phyloP scores from a whole-genome alignment of 345 rosid species.

The Ailanthus altissimus region DNA sequence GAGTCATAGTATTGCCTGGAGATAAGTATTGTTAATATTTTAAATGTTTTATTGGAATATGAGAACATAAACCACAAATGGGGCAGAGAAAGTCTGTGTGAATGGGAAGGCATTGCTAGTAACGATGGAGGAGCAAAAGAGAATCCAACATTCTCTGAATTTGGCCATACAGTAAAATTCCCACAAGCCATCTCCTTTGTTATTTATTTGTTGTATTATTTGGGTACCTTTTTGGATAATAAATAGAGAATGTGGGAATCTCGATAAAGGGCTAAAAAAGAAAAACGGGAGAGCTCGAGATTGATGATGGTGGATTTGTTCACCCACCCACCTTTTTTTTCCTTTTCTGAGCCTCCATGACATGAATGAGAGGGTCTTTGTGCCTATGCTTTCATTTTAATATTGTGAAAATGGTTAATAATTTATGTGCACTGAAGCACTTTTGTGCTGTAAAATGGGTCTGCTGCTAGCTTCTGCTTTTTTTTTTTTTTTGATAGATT shows the following conservation, averaged over 20 bases:
- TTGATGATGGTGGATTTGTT: constrained; percentile 41
- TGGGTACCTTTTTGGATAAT: constrained; percentile 1
- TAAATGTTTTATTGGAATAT: neutral
- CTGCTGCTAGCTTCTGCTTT: constrained; percentile 10
- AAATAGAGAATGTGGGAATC: constrained; percentile 53
- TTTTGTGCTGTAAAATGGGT: constrained; percentile 36
- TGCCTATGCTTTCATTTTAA: neutral
- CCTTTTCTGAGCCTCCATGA: neutral
- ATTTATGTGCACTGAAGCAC: constrained; percentile 4
- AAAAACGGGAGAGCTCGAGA: constrained; percentile 19
- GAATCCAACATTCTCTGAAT: constrained; percentile 47
- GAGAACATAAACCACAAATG: neutral
- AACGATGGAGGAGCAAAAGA: constrained; percentile 13
- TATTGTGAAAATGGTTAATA: constrained; percentile 8
- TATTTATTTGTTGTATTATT: neutral
- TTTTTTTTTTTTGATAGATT: neutral
- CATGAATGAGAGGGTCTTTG: constrained; percentile 11
- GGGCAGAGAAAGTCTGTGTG: neutral
- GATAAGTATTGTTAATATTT: constrained; percentile 13
- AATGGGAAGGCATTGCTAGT: constrained; percentile 22
- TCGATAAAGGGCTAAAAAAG: constrained; percentile 27
- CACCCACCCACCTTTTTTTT: constrained; percentile 27
- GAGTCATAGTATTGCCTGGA: constrained; percentile 9
- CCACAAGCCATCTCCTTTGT: neutral
- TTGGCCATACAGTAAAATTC: constrained; percentile 44